Base-by-base conservation (phyloP, 192 early-diverging fungal genomes). In the Funneliformis geosporum region DNA sequence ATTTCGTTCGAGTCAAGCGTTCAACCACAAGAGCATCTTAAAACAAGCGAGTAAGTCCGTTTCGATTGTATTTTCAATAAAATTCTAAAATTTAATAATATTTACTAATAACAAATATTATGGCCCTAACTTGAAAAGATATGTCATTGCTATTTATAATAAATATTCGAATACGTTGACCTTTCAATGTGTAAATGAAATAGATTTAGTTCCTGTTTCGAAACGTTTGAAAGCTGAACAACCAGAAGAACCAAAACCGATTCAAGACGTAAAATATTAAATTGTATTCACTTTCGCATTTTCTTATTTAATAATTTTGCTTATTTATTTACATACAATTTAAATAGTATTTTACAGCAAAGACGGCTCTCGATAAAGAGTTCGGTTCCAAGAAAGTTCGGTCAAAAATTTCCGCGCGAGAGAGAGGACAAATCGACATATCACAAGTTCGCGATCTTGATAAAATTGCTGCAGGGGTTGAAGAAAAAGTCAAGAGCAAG, bases 371-470 rank as follows among this genome's bases (percentile, higher is more conserved):
- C 67, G 97, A 97, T 76, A 90, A 96, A 82, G 90, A 93, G 21
- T 99, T 99, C 82, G 97, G 97, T 80, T 96, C 93, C 73, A 94
- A 95, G 86, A 97, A 97, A 87, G 39, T n/a, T n/a, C 38, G 38
- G 84, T 89, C 66, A 91, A 93, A 42, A 40, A 69, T 69, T 42
- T 18, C 23, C 40, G 12, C 18, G 21, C 33, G 39, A 42, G 67
- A 69, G 9, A 69, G 67, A 69, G 67, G 67, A n/a, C n/a, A 69
- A n/a, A 69, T 69, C 23, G 67, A 42, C 18, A n/a, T 40, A 5
- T 69, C 67, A 8, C 67, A 69, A 43, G 67, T 69, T 6, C 67
- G n/a, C 9, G 21, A 69, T 9, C 7, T 69, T 69, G 67, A 69
- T 7, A 69, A 69, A 33, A 69, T 69, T n/a, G 92, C 89, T 78